Base-by-base conservation (phyloP, 148 eudicot genomes). In the Persicaria maculosa region DNA sequence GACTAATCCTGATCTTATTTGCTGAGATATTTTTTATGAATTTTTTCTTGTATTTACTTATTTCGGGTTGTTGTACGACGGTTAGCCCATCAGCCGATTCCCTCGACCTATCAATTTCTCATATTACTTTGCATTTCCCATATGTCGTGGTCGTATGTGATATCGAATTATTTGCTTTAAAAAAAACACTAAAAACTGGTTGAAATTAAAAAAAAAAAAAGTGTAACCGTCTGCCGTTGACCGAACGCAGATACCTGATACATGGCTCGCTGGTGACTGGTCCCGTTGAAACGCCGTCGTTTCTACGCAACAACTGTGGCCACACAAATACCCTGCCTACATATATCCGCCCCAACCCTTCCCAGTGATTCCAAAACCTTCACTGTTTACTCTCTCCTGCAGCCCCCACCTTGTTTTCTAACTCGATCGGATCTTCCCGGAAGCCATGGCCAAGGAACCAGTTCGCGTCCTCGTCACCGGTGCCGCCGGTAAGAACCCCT, bases 401-500 rank as follows among this genome's bases (percentile, higher is more conserved):
- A 48, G 52, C 31, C 70, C 25, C 47, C 31, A 9, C 9, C 68
- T 44, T 9, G 8, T 25, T 52, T 46, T 17, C 20, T 50, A 47
- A 16, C 71, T 73, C 31, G 67, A n/a, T 61, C 79, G 55, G 68
- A 68, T 58, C 62, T 74, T 50, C 40, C 71, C 44, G 25, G 68
- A 19, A 50, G 14, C 17, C 55, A 90, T 90, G 95, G 90, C 86
- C 50, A 82, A 75, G 67, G 87, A 90, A 68, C 90, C 95, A 73
- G 81, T 86, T 64, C 83, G 95, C 71, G 90, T 90, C 22, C 95
- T 90, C 9, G 95, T 90, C 81, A 88, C 95, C 69, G 92, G 95
- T 46, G 92, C 95, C 36, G 95, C 95, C 20, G 98, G 98, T 93
- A 83, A 72, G 5, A 17, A 44, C 43, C 19, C 12, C 20, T 55